Evolutionary conservation across 306 rosid genomes (phyloP).

Genomic region (Trifolium dubium): DNA sequence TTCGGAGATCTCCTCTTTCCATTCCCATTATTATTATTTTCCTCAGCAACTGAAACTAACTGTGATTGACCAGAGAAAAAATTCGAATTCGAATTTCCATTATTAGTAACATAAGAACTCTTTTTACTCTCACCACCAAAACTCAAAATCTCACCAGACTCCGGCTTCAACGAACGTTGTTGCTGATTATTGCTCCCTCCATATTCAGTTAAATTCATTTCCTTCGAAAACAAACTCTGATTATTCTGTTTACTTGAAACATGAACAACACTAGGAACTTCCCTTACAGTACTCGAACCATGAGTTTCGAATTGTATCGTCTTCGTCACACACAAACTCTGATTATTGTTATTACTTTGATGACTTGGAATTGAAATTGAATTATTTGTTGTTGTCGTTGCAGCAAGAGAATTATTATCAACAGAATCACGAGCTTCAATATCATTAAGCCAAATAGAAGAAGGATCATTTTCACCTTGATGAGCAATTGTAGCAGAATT

Average conservation of each 20-base stretch:
- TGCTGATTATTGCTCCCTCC: slow-evolving; percentile 46
- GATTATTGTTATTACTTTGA: slow-evolving; percentile 1
- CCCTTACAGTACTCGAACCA: slow-evolving; percentile 64
- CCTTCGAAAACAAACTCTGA: slow-evolving; percentile 64
- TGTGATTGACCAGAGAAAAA: slow-evolving; percentile 61
- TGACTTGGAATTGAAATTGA: slow-evolving; percentile 37
- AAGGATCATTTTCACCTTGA: slow-evolving; percentile 88
- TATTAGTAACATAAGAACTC: slow-evolving; percentile 40
- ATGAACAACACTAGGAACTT: slow-evolving; percentile 62
- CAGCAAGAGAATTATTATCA: slow-evolving; percentile 16
- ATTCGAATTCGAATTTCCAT: slow-evolving; percentile 47
- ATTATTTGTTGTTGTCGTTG: background rate
- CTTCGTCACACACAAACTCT: slow-evolving; percentile 38
- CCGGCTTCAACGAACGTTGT: slow-evolving; percentile 67
- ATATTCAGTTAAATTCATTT: slow-evolving; percentile 71
- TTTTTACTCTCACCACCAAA: slow-evolving; percentile 79
- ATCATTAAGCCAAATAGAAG: slow-evolving; percentile 78
- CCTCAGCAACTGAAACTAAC: slow-evolving; percentile 47
- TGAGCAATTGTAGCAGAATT: slow-evolving; percentile 40
- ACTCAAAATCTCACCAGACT: slow-evolving; percentile 83
- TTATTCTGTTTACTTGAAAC: slow-evolving; percentile 51
- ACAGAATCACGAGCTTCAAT: slow-evolving; percentile 64
- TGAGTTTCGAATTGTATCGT: slow-evolving; percentile 63
- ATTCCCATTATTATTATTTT: slow-evolving; percentile 54
- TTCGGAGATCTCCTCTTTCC: slow-evolving; percentile 74